Evolutionary conservation across 2,329 filamentous ascomycete species (phyloP), one percentile per base, ranked within the genome.

Genomic region (Colletotrichum sidae): DNA sequence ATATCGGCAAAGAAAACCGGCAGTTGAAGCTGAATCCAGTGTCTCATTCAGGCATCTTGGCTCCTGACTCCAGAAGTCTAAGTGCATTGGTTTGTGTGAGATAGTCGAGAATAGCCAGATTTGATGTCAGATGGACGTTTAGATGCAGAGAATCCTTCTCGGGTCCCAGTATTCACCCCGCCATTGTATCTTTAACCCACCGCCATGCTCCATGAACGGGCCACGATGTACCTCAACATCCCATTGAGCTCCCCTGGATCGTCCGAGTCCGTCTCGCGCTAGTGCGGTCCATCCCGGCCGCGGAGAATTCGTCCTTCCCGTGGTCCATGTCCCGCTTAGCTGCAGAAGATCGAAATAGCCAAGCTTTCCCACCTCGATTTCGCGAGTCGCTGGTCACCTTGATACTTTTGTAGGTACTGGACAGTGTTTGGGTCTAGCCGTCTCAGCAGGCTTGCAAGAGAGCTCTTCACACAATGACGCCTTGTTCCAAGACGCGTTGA

Each of bases 1-100:
- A 57, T 44, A 11, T 50, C 55, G 55, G 45, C 37, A 50, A 38
- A 39, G 13, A 17, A 35, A 50, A 15, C 8, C 45, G 45, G 55
- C 11, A 57, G 12, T 50, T 57, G 11, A 12, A n/a, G 41, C 10
- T 38, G 41, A 12, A 13, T 55, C 25, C 6, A 34, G 12, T 44
- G 39, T 37, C 10, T 44, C 4, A 8, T 54, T 12, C 44, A n/a
- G 44, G n/a, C 44, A 15, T 8, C 44, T 46, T 15, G 44, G 5
- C 8, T 15, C n/a, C 44, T 8, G n/a, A n/a, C 15, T 15, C 44
- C 44, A 4, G 8, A 46, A 46, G 12, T 46, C n/a, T 46, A 46
- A 46, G n/a, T 25, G 25, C 25, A 25, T 25, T 25, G 3, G 25
- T 25, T 25, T 25, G 25, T 25, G 25, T 25, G 25, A 25, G 4